phyloP scores from a whole-genome alignment of 805 yeast species.

The Kregervanrija delftensis region DNA sequence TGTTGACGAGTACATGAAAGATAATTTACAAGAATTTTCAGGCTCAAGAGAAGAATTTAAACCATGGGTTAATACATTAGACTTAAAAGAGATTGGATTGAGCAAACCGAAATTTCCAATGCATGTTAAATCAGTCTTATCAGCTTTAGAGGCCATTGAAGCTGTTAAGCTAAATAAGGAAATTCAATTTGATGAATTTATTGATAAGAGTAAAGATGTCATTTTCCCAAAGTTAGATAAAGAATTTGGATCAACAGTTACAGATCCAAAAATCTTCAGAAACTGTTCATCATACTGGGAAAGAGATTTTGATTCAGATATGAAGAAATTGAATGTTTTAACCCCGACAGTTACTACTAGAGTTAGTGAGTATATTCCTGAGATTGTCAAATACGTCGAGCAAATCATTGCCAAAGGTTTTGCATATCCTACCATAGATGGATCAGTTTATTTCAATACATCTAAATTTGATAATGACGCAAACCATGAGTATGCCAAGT shows the following conservation, averaged over 20 bases:
- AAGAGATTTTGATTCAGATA: conserved; percentile 72
- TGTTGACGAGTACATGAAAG: conserved; percentile 41
- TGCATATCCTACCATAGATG: conserved; percentile 79
- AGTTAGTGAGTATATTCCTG: conserved; percentile 93
- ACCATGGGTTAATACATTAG: conserved; percentile 45
- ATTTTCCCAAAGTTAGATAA: conserved; percentile 67
- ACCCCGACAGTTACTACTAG: conserved; percentile 85
- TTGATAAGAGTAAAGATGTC: conserved; percentile 61
- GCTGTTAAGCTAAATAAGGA: conserved; percentile 12
- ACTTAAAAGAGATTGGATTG: conserved; percentile 42
- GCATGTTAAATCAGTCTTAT: conserved; percentile 59
- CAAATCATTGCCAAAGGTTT: conserved; percentile 72
- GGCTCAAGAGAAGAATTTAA: conserved; percentile 31
- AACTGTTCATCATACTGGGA: conserved; percentile 89
- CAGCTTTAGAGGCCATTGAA: conserved; percentile 43
- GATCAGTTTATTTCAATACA: conserved; percentile 95
- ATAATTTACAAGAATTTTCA: conserved; percentile 45
- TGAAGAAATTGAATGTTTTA: conserved; percentile 76
- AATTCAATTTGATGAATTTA: conserved; percentile 30
- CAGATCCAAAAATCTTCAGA: conserved; percentile 78
- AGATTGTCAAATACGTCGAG: conserved; percentile 74
- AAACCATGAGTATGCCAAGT: conserved; percentile 83
- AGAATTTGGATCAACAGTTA: conserved; percentile 66
- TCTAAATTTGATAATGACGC: conserved; percentile 64
- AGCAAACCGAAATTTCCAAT: conserved; percentile 81